These are phyloP conservation scores for Trichoderma erinaceum DNA, from an alignment of 495 filamentous ascomycete genomes.

Conservation along the genomic window DNA sequence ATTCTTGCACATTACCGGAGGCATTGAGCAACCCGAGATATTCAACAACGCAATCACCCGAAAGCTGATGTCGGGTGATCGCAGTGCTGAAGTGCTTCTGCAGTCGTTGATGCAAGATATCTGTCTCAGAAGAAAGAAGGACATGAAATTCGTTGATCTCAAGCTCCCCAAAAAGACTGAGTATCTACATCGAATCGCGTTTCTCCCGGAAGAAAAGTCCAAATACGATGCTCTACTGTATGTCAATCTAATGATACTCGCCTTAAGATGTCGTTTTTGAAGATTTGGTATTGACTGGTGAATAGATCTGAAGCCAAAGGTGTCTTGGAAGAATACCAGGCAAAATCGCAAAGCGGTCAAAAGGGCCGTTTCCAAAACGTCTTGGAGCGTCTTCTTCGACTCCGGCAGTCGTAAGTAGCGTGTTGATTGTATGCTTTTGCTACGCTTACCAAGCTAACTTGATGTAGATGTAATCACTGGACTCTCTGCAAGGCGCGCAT, in stretches of 20 bases:
- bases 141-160: slow-evolving; percentile 85
- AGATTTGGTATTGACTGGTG: slow-evolving; percentile 23
- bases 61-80: slow-evolving; percentile 55
- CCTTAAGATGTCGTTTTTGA: background rate
- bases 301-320: slow-evolving; percentile 65
- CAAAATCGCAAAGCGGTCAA: slow-evolving; percentile 26
- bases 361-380: slow-evolving; percentile 51
- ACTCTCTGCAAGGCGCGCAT: slow-evolving; percentile 68
- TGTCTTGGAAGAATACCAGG: slow-evolving; percentile 56
- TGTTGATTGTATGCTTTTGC: background rate
- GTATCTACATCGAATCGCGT: slow-evolving; percentile 72
- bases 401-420: slow-evolving; percentile 58
- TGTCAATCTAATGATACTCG: slow-evolving; percentile 17
- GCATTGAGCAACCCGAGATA: slow-evolving; percentile 64
- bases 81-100: slow-evolving; percentile 52
- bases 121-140: slow-evolving; percentile 77
- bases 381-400: slow-evolving; percentile 74
- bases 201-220: slow-evolving; percentile 65
- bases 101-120: slow-evolving; percentile 76
- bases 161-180: slow-evolving; percentile 72
- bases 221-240: slow-evolving; percentile 75
- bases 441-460: background rate
- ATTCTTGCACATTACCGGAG: slow-evolving; percentile 72
- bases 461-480: slow-evolving; percentile 65
- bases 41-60: slow-evolving; percentile 72